phyloP scores from a whole-genome alignment of 2,329 filamentous ascomycete genomes.

The Leptographium radiaticola region DNA sequence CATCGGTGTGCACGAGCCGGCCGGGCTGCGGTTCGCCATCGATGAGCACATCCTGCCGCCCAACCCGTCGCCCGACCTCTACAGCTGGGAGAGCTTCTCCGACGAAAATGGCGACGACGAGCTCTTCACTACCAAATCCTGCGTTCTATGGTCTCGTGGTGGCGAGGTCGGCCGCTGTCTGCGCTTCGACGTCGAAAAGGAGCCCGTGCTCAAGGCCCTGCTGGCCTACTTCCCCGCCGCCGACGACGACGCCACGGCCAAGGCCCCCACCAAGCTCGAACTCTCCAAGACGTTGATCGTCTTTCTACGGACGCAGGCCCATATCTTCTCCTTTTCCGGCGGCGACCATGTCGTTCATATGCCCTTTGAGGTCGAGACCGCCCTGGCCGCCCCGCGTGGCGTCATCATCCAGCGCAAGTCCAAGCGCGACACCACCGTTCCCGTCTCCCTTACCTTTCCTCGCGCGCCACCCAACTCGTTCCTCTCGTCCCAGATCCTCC shows the following conservation, averaged over 20 bases:
- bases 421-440: slow-evolving; percentile 32
- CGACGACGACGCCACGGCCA: slow-evolving; percentile 2
- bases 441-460: slow-evolving; percentile 42
- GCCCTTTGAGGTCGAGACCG: slow-evolving; percentile 85
- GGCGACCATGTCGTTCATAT: slow-evolving; percentile 83
- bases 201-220: slow-evolving; percentile 73
- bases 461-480: slow-evolving; percentile 74
- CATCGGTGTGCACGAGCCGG: slow-evolving; percentile 79
- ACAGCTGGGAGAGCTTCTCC: slow-evolving; percentile 58
- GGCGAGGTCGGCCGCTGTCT: slow-evolving; percentile 76
- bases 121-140: slow-evolving; percentile 58
- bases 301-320: slow-evolving; percentile 82
- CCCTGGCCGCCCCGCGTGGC: slow-evolving; percentile 69
- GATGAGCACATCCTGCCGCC: slow-evolving; percentile 62
- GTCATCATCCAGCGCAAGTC: slow-evolving; percentile 77
- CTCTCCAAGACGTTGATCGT: slow-evolving; percentile 68
- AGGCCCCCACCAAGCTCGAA: slow-evolving; percentile 4
- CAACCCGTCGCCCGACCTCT: slow-evolving; percentile 52
- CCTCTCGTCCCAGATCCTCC: slow-evolving; percentile 51
- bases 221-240: slow-evolving; percentile 62
- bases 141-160: slow-evolving; percentile 82
- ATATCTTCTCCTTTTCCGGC: slow-evolving; percentile 83
- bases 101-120: slow-evolving; percentile 55
- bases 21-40: slow-evolving; percentile 70
- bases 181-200: slow-evolving; percentile 75